These are phyloP conservation scores for Albatrellus sp. DNA, from an alignment of 1,284 basidiomycete species.

Conservation along the genomic window DNA sequence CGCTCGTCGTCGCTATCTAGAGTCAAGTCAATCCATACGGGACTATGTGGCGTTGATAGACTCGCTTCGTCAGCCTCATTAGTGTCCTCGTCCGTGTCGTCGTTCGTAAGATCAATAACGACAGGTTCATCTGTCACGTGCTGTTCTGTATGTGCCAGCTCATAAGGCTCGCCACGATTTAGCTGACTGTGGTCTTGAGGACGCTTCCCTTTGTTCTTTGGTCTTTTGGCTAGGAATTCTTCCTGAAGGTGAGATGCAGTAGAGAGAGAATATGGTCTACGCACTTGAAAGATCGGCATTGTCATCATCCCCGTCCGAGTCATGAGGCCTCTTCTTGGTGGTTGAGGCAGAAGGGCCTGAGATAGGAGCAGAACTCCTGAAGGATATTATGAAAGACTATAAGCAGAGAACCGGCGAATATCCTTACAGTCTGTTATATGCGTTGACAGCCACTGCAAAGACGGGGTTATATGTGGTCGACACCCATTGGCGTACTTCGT, in stretches of 20 bases:
- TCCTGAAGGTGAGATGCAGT: too few relatives aligned
- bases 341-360: too few relatives aligned
- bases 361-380: too few relatives aligned
- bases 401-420: too few relatives aligned
- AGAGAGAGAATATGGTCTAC: too few relatives aligned
- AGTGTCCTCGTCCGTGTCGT: not conserved
- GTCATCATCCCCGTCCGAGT: too few relatives aligned
- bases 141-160: not conserved
- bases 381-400: too few relatives aligned
- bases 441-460: constrained; percentile 11
- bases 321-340: too few relatives aligned
- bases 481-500: constrained; percentile 17
- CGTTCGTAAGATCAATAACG: constrained; percentile 16
- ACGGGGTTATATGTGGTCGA: constrained; percentile 15
- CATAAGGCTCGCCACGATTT: too few relatives aligned
- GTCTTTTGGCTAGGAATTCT: too few relatives aligned
- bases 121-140: constrained; percentile 1
- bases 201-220: too few relatives aligned
- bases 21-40: constrained; percentile 5
- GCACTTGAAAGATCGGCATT: too few relatives aligned
- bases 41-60: not conserved
- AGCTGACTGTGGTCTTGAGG: not conserved
- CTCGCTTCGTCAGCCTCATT: not conserved
- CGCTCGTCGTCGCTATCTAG: constrained; percentile 9
- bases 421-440: constrained; percentile 8